phyloP scores from a whole-genome alignment of 768 basidiomycete genomes.

The Serendipita sp. region DNA sequence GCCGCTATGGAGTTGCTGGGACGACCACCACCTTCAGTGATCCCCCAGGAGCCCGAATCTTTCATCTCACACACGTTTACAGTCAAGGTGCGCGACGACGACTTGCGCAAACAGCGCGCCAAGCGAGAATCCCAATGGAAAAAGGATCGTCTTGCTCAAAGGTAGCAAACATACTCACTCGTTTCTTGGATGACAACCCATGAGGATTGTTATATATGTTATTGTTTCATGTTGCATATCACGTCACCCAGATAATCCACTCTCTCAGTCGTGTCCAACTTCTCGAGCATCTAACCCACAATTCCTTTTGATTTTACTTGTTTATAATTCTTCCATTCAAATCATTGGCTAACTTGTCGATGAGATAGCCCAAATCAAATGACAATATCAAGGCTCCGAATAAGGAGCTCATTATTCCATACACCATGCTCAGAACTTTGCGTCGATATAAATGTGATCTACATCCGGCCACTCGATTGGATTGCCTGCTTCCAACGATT shows the following conservation, averaged over 20 bases:
- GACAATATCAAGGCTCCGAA: too few species aligned
- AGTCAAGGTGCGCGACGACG: constrained; percentile 64
- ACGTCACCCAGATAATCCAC: not conserved
- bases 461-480: constrained; percentile 45
- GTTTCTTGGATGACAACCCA: not conserved
- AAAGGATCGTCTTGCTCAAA: constrained; percentile 5
- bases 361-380: too few species aligned
- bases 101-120: constrained; percentile 52
- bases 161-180: not conserved
- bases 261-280: not conserved
- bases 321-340: not conserved
- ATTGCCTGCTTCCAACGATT: constrained; percentile 17
- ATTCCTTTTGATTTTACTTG: not conserved
- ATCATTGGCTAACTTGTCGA: not conserved
- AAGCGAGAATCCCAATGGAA: constrained; percentile 24
- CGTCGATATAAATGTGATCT: constrained; percentile 68
- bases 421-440: constrained; percentile 19
- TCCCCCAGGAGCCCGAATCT: constrained; percentile 44
- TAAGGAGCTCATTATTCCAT: too few species aligned
- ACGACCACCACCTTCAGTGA: constrained; percentile 29
- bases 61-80: constrained; percentile 45
- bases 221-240: not conserved
- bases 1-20: constrained; percentile 32
- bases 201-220: not conserved
- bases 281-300: not conserved